A percentile compares a stretch with the other conserved stretches of the same genome.
Conservation (phyloP, 148 eudicot species). For the Vaccinium macrocarpon region DNA sequence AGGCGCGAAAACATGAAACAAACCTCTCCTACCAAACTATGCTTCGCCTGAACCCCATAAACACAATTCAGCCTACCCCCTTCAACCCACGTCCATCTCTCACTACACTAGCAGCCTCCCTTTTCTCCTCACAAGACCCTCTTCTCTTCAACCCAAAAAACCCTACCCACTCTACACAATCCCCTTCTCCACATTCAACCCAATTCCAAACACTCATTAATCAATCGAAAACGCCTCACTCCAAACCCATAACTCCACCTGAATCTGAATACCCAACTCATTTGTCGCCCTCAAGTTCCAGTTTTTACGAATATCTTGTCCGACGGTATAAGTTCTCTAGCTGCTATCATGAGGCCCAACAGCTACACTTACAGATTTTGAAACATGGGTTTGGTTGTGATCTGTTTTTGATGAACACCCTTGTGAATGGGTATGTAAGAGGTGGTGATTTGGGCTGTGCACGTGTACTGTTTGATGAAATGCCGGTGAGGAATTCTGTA, state of each 20-base stretch:
- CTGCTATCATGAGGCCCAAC: constrained; percentile 35
- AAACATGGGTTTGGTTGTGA: constrained; percentile 61
- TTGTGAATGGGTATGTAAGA: constrained; percentile 47
- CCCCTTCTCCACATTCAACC: not conserved
- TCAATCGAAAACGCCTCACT: not conserved
- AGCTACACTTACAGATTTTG: constrained; percentile 51
- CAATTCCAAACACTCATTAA: not conserved
- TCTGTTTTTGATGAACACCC: constrained; percentile 58
- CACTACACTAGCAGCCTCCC: constrained; percentile 4
- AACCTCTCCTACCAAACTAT: constrained; percentile 1
- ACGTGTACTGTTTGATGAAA: constrained; percentile 47
- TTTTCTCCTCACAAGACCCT: constrained; percentile 4
- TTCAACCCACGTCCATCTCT: not conserved
- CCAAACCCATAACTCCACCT: not conserved
- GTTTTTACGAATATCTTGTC: constrained; percentile 35
- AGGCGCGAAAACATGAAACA: constrained; percentile 8
- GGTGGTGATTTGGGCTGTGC: constrained; percentile 50
- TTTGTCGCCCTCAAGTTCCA: not conserved
- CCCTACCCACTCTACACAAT: not conserved
- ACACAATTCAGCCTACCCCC: not conserved
- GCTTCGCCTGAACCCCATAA: constrained; percentile 8
- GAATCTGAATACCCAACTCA: not conserved
- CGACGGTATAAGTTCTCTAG: constrained; percentile 32
- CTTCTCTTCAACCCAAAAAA: constrained; percentile 8
- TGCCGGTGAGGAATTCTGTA: constrained; percentile 35